phyloP scores from a whole-genome alignment of 495 filamentous ascomycete species.

The Penicillium pancosmium region DNA sequence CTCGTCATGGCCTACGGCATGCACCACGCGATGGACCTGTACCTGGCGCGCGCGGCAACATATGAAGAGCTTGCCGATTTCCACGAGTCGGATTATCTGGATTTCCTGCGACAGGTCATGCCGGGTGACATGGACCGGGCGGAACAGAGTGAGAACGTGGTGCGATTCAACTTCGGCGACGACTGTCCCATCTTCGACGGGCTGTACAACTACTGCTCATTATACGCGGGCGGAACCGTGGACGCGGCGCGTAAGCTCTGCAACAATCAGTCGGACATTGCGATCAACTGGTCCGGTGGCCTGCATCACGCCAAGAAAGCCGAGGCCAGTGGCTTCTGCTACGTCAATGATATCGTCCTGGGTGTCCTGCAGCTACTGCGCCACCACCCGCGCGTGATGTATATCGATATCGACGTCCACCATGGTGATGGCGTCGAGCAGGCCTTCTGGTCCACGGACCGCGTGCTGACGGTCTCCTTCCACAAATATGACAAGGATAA shows the following conservation, averaged over 20 bases:
- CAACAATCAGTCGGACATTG: constrained; percentile 85
- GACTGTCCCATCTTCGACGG: constrained; percentile 98
- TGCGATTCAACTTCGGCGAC: constrained; percentile 80
- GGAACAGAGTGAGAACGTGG: constrained; percentile 44
- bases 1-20: constrained; percentile 92
- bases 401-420: constrained; percentile 98
- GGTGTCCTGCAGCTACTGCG: constrained; percentile 89
- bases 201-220: constrained; percentile 89
- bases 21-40: constrained; percentile 94
- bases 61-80: constrained; percentile 87
- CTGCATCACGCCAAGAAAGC: constrained; percentile 97
- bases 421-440: constrained; percentile 97
- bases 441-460: constrained; percentile 94
- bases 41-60: constrained; percentile 77
- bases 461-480: constrained; percentile 94
- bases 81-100: constrained; percentile 85
- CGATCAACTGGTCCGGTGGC: constrained; percentile 98
- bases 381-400: constrained; percentile 87
- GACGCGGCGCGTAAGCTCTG: constrained; percentile 90
- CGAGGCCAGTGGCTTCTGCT: constrained; percentile 95
- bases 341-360: constrained; percentile 97
- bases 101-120: constrained; percentile 66
- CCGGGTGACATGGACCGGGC: constrained; percentile 50
- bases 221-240: constrained; percentile 87
- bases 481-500: constrained; percentile 91